phyloP scores from a whole-genome alignment of 805 yeast species.

The Lipomyces yamadae region DNA sequence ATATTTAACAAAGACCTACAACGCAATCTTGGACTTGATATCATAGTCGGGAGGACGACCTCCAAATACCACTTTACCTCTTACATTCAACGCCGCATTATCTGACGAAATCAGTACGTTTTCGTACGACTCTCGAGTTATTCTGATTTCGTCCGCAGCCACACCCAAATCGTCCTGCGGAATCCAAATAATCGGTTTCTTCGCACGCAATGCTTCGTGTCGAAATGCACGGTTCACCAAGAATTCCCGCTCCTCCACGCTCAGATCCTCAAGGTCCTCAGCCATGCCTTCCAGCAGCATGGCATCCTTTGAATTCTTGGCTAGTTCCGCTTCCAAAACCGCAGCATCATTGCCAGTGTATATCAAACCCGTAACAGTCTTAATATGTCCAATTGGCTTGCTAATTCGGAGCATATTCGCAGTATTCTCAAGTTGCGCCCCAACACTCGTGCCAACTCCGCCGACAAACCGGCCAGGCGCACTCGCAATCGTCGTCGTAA shows the following conservation, averaged over 20 bases:
- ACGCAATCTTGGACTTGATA: slow-evolving; percentile 35
- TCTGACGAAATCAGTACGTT: slow-evolving; percentile 42
- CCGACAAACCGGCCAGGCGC: slow-evolving; percentile 23
- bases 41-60: slow-evolving; percentile 42
- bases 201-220: slow-evolving; percentile 43
- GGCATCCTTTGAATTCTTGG: slow-evolving; percentile 26
- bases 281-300: slow-evolving; percentile 41
- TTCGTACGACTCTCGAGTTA: slow-evolving; percentile 40
- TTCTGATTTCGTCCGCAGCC: slow-evolving; percentile 45
- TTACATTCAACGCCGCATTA: slow-evolving; percentile 40
- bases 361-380: slow-evolving; percentile 22
- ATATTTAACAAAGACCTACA: slow-evolving; percentile 20
- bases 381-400: slow-evolving; percentile 15
- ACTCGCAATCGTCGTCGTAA: slow-evolving; percentile 14
- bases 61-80: slow-evolving; percentile 40
- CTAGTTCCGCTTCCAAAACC: slow-evolving; percentile 25
- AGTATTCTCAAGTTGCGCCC: slow-evolving; percentile 17
- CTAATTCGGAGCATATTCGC: slow-evolving; percentile 19
- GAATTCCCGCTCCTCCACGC: slow-evolving; percentile 40
- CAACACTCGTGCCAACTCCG: slow-evolving; percentile 12
- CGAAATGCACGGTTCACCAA: slow-evolving; percentile 42
- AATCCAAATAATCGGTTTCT: slow-evolving; percentile 51
- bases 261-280: slow-evolving; percentile 39
- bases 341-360: slow-evolving; percentile 33
- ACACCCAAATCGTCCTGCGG: slow-evolving; percentile 51